A percentile compares a stretch with the other conserved stretches of the same genome.
phyloP scores from a whole-genome alignment of 306 rosid genomes.

The Clitoria ternatea region DNA sequence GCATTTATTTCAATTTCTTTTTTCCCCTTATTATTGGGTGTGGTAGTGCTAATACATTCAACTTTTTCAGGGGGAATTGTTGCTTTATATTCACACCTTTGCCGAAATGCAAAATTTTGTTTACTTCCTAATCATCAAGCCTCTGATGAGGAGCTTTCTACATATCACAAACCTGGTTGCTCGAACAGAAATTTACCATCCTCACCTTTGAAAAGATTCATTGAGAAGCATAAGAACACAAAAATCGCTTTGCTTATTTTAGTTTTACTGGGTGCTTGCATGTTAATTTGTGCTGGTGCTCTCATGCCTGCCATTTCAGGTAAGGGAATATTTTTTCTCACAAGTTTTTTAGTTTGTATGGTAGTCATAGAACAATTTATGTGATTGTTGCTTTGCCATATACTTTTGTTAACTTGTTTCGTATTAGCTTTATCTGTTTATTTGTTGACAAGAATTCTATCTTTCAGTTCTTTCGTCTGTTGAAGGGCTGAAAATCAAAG shows the following conservation, averaged over 20 bases:
- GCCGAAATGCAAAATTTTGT: constrained; percentile 69
- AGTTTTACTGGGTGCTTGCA: constrained; percentile 77
- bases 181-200: constrained; percentile 43
- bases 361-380: neutral
- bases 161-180: constrained; percentile 47
- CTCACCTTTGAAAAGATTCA: constrained; percentile 52
- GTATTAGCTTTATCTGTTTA: constrained; percentile 7
- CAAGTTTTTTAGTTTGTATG: neutral
- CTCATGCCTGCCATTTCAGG: constrained; percentile 81
- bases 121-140: constrained; percentile 76
- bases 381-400: constrained; percentile 12
- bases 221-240: constrained; percentile 62
- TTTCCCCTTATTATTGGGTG: neutral
- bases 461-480: constrained; percentile 72
- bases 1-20: neutral
- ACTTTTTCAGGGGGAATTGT: constrained; percentile 71
- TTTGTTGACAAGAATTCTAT: constrained; percentile 30
- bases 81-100: constrained; percentile 70
- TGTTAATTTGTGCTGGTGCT: constrained; percentile 66
- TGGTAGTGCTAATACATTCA: constrained; percentile 18
- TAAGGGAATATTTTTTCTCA: constrained; percentile 25
- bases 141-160: constrained; percentile 84
- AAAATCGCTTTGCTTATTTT: constrained; percentile 55
- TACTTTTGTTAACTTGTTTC: neutral
- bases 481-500: constrained; percentile 61